A percentile compares a stretch with the other conserved stretches of the same genome.
These are phyloP conservation scores for Biscogniauxia sp. DNA, from an alignment of 2,329 filamentous ascomycete species.

Conservation along the genomic window DNA sequence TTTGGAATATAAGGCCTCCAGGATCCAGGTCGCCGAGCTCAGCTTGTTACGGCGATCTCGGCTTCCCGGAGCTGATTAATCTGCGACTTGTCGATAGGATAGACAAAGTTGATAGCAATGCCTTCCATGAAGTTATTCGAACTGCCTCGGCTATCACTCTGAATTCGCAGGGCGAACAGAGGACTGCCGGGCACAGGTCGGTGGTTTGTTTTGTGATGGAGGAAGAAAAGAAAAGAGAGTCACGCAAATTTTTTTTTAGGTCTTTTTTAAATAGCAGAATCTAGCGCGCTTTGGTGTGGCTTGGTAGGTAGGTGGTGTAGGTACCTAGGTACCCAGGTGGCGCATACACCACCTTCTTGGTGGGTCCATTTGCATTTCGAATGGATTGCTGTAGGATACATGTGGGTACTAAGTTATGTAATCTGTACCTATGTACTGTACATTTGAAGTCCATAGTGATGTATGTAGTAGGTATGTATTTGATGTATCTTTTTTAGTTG, in stretches of 20 bases:
- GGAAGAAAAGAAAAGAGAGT: slow-evolving; percentile 34
- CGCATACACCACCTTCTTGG: background rate
- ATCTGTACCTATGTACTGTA: too few species aligned
- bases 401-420: too few species aligned
- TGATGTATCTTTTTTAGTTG: background rate
- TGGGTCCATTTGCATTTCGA: too few species aligned
- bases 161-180: slow-evolving; percentile 57
- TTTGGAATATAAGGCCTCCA: slow-evolving; percentile 81
- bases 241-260: slow-evolving; percentile 28
- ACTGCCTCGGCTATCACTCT: slow-evolving; percentile 77
- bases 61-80: slow-evolving; percentile 63
- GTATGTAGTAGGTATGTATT: background rate
- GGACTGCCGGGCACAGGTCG: slow-evolving; percentile 87
- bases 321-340: too few species aligned
- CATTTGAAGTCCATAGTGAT: too few species aligned
- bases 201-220: slow-evolving; percentile 43
- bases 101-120: slow-evolving; percentile 73
- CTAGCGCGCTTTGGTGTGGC: too few species aligned
- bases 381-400: too few species aligned
- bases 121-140: slow-evolving; percentile 79
- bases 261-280: background rate
- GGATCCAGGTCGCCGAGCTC: slow-evolving; percentile 60
- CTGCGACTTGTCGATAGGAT: slow-evolving; percentile 96
- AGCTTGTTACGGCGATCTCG: slow-evolving; percentile 66
- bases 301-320: too few species aligned